A percentile compares a stretch with the other conserved stretches of the same genome.
These are phyloP conservation scores for Ophiostoma piceae DNA, from an alignment of 2,329 filamentous ascomycete species.

Conservation along the genomic window DNA sequence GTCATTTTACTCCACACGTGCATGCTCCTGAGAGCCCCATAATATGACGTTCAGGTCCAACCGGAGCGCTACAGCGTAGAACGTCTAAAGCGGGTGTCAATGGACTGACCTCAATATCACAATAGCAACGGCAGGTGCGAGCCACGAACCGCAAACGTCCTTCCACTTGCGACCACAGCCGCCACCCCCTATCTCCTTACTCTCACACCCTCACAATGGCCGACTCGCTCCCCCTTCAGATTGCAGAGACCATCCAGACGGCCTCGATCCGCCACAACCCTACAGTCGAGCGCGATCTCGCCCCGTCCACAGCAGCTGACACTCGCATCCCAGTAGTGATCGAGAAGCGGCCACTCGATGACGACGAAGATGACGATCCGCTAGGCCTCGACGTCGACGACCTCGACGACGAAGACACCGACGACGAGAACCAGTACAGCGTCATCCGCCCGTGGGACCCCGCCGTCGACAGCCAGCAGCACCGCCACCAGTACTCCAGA, in stretches of 20 bases:
- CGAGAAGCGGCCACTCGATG: slow-evolving; percentile 29
- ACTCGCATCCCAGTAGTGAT: slow-evolving; percentile 54
- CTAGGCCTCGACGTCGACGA: slow-evolving; percentile 39
- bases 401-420: slow-evolving; percentile 38
- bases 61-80: neutral
- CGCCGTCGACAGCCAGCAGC: slow-evolving; percentile 26
- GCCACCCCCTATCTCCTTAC: neutral
- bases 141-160: slow-evolving; percentile 1
- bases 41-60: neutral
- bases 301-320: slow-evolving; percentile 71
- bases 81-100: neutral
- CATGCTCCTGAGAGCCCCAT: neutral
- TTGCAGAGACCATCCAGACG: slow-evolving; percentile 75
- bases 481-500: neutral
- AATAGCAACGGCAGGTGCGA: slow-evolving; percentile 11
- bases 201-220: slow-evolving; percentile 42
- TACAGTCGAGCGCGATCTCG: slow-evolving; percentile 67
- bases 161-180: neutral
- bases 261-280: slow-evolving; percentile 70
- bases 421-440: slow-evolving; percentile 57
- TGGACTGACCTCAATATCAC: slow-evolving; percentile 6
- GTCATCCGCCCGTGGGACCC: slow-evolving; percentile 53
- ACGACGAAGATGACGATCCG: slow-evolving; percentile 49
- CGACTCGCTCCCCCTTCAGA: slow-evolving; percentile 55
- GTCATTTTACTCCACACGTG: slow-evolving; percentile 5